Evolutionary conservation across 2,329 filamentous ascomycete genomes (phyloP).

Genomic region (Eutypa lata): DNA sequence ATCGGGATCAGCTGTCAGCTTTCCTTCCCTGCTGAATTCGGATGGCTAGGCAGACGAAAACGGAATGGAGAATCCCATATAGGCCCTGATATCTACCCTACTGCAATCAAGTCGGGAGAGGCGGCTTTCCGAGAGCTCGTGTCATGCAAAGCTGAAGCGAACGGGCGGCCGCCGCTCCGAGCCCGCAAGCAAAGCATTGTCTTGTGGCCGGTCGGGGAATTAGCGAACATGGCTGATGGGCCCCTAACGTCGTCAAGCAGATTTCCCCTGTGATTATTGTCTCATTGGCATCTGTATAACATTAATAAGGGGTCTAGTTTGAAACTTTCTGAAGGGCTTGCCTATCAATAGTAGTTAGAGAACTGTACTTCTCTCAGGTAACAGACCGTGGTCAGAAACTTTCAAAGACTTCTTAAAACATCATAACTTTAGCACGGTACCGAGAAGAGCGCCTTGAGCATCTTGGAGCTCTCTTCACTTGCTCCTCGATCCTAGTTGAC

Average conservation of each 20-base stretch:
- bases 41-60: not conserved
- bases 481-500: not conserved
- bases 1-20: not conserved
- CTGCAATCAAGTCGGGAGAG: not conserved
- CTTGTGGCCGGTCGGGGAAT: not conserved
- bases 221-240: not conserved
- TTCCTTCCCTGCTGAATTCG: not conserved
- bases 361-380: too few relatives aligned
- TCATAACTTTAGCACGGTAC: too few relatives aligned
- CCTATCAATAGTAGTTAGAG: too few relatives aligned
- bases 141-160: not conserved
- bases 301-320: too few relatives aligned
- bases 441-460: too few relatives aligned
- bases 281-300: not conserved
- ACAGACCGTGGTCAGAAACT: too few relatives aligned
- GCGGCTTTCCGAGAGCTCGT: not conserved
- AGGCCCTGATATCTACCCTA: not conserved
- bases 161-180: not conserved
- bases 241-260: not conserved
- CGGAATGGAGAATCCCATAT: not conserved
- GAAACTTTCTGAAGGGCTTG: too few relatives aligned
- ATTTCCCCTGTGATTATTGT: not conserved
- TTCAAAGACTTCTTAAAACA: too few relatives aligned
- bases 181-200: not conserved
- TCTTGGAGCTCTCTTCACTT: not conserved